Percentiles rank a stretch among this genome's conserved stretches.
phyloP scores from a whole-genome alignment of 2,329 filamentous ascomycete genomes.

The Colletotrichum nymphaeae region DNA sequence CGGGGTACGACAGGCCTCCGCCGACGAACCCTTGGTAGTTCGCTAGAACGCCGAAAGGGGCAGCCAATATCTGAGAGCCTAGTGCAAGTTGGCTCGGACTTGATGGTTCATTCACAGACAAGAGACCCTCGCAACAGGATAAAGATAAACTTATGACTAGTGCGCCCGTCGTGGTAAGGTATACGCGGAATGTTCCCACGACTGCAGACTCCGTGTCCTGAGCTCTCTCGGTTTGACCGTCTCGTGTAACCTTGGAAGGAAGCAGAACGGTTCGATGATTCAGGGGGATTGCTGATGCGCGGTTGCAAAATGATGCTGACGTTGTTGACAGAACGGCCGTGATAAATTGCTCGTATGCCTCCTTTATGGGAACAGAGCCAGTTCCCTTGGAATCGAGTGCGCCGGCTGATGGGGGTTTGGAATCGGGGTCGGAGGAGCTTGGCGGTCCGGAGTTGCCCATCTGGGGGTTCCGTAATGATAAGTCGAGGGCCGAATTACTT shows the following conservation, averaged over 20 bases:
- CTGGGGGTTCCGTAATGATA: conserved; percentile 44
- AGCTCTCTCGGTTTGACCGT: conserved; percentile 14
- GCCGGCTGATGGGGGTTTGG: conserved; percentile 40
- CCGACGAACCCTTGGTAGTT: conserved; percentile 51
- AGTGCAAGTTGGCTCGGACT: conserved; percentile 52
- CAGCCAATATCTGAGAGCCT: conserved; percentile 61
- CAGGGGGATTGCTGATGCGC: conserved; percentile 61
- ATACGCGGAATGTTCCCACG: conserved; percentile 61
- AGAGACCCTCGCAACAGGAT: conserved; percentile 58
- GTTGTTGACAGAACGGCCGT: conserved; percentile 63
- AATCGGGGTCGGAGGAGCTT: conserved; percentile 40
- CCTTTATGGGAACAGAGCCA: conserved; percentile 51
- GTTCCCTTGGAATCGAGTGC: conserved; percentile 48
- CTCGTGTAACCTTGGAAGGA: conserved; percentile 29
- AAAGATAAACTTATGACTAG: conserved; percentile 63
- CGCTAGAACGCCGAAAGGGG: conserved; percentile 64
- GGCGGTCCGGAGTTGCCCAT: conserved; percentile 37
- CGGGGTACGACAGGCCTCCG: conserved; percentile 47
- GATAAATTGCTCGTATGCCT: conserved; percentile 66
- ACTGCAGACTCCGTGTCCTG: conserved; percentile 27
- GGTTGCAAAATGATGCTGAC: conserved; percentile 60
- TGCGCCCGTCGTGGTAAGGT: conserved; percentile 66
- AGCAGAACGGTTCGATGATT: conserved; percentile 66
- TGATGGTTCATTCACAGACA: conserved; percentile 57
- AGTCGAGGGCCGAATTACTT: conserved; percentile 52